Base-by-base conservation (phyloP, 768 basidiomycete species). In the Lentinula lateritia region DNA sequence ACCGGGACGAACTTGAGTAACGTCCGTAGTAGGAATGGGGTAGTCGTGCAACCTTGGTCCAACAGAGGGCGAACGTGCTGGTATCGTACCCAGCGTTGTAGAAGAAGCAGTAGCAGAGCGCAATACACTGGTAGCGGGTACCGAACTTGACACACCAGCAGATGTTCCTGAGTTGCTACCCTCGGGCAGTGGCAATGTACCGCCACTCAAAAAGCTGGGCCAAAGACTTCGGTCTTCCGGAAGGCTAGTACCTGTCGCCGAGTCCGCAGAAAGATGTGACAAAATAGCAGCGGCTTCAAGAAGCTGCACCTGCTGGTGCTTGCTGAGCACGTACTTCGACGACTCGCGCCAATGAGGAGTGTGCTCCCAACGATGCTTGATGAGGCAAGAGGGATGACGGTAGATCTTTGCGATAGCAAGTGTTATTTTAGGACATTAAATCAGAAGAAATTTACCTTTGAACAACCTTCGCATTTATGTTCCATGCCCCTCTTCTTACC, bases 291-390 rank as follows among this genome's bases (percentile, higher is more conserved):
- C 96, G 16, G 95, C 95, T 82, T 98, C 96, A 48, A 99, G 88
- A 56, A 98, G 76, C 67, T 98, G 96, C 0, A 99, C 96, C 67
- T 98, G 95, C 69, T 98, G 95, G 71, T 98, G 95, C 75, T 98
- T 98, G 74, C 89, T 92, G 61, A 98, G 79, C 36, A 94, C 85
- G 67, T 95, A 87, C 71, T 95, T 93, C 65, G 89, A 79, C 12
- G 95, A 90, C 71, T 95, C 92, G 48, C 90, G 88, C 96, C 96
- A 98, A 68, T 97, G 94, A 18, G 92, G 92, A 38, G 92, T 93
- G 70, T 96, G 93, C 69, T 98, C 95, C 96, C 96, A 98, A 38
- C 96, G 90, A 70, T 98, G 96, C 74, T 98, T 98, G 74, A 95
- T 92, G 52, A 98, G 79, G 74, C 95, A 98, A 12, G 91, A 93